Evolutionary conservation across 2,329 filamentous ascomycete species (phyloP).

Genomic region (Exserohilum turcica): DNA sequence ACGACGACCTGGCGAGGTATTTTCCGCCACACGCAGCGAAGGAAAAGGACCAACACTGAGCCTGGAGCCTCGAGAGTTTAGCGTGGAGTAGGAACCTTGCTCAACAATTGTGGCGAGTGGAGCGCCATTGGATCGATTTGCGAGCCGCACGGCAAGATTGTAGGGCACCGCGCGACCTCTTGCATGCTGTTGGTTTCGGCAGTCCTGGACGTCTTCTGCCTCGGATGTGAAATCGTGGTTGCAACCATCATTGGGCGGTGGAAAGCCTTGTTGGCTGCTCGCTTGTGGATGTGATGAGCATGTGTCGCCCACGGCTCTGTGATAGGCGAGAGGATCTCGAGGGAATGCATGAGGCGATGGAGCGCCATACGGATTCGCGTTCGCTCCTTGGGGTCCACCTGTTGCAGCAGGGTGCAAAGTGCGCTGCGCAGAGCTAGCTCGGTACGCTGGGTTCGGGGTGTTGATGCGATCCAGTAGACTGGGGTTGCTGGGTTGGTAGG

Average conservation of each 20-base stretch:
- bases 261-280: constrained; percentile 4
- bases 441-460: constrained; percentile 9
- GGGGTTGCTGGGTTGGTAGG: constrained; percentile 3
- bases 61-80: constrained; percentile 44
- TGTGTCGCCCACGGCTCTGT: constrained; percentile 24
- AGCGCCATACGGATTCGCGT: constrained; percentile 6
- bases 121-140: constrained; percentile 42
- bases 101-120: constrained; percentile 54
- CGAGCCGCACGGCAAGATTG: constrained; percentile 32
- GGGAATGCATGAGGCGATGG: constrained; percentile 9
- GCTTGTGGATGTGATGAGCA: constrained; percentile 3
- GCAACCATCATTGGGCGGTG: constrained; percentile 21
- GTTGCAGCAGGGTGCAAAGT: constrained; percentile 14
- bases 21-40: constrained; percentile 21
- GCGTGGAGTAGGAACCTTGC: constrained; percentile 49
- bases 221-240: constrained; percentile 7
- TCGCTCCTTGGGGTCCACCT: constrained; percentile 7
- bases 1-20: constrained; percentile 20
- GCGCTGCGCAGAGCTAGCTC: constrained; percentile 14
- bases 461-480: constrained; percentile 18
- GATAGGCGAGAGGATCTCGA: constrained; percentile 29
- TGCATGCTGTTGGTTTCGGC: constrained; percentile 21
- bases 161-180: constrained; percentile 28
- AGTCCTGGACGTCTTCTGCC: constrained; percentile 3
- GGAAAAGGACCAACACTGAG: constrained; percentile 27